Conservation (phyloP, 139 green algal species). For the Chloropicon primus region DNA sequence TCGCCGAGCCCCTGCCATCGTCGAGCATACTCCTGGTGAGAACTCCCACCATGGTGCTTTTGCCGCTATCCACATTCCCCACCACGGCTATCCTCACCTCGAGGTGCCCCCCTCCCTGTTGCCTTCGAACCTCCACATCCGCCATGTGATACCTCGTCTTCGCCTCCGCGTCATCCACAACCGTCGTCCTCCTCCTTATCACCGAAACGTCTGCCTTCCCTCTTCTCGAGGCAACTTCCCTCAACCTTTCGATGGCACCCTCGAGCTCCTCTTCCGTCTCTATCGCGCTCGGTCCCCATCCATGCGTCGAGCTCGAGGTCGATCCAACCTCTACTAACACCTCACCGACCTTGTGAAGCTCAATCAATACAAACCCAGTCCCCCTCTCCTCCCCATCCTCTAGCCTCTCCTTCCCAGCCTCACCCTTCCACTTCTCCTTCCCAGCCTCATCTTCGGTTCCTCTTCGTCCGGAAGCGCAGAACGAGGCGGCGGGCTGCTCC, state of each 20-base stretch:
- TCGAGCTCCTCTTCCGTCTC: background rate
- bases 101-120: background rate
- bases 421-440: too few species aligned
- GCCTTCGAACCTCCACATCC: background rate
- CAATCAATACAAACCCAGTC: background rate
- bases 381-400: background rate
- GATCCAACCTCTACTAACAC: background rate
- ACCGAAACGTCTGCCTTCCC: background rate
- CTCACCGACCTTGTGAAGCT: background rate
- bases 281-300: background rate
- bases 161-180: background rate
- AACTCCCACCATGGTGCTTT: slow-evolving; percentile 81
- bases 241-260: background rate
- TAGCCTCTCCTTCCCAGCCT: background rate
- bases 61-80: slow-evolving; percentile 84
- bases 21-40: slow-evolving; percentile 72
- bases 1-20: slow-evolving; percentile 63
- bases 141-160: background rate
- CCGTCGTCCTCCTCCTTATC: background rate
- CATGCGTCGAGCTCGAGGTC: background rate
- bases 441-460: background rate
- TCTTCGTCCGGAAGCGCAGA: background rate
- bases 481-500: background rate
- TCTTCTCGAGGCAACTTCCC: background rate
- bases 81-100: slow-evolving; percentile 16